Evolutionary conservation across 2,329 filamentous ascomycete genomes (phyloP).

Genomic region (Microdochium trichocladiopsis): DNA sequence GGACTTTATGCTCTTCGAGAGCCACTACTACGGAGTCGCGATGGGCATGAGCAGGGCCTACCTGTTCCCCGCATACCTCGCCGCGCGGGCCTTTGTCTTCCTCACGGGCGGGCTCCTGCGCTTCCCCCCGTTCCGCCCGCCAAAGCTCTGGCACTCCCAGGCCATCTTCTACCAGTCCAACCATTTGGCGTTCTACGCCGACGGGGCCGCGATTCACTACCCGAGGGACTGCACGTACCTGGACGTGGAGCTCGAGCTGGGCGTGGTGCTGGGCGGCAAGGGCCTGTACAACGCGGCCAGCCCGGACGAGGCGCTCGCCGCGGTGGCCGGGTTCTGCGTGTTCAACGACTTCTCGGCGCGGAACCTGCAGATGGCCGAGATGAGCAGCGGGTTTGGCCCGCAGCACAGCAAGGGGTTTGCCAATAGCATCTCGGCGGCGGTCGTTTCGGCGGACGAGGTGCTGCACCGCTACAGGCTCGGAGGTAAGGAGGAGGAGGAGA

Average conservation of each 20-base stretch:
- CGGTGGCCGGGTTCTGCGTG: constrained; percentile 17
- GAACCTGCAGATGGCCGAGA: constrained; percentile 15
- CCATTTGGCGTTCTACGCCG: constrained; percentile 15
- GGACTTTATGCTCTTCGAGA: constrained; percentile 20
- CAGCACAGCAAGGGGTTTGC: constrained; percentile 18
- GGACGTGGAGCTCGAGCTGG: constrained; percentile 18
- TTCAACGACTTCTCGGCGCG: constrained; percentile 18
- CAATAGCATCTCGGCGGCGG: constrained; percentile 14
- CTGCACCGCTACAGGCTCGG: constrained; percentile 8
- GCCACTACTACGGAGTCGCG: constrained; percentile 14
- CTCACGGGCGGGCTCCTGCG: constrained; percentile 7
- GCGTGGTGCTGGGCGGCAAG: constrained; percentile 11
- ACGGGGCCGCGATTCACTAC: constrained; percentile 11
- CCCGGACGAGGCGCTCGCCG: constrained; percentile 13
- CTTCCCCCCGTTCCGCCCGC: constrained; percentile 13
- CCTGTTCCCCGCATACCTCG: constrained; percentile 6
- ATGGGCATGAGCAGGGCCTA: constrained; percentile 13
- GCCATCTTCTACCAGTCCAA: constrained; percentile 19
- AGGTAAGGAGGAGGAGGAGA: constrained; percentile 2
- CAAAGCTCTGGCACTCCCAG: constrained; percentile 12
- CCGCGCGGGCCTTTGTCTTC: no score
- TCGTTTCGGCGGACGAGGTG: constrained; percentile 15
- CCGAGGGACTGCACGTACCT: constrained; percentile 13
- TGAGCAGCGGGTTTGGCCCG: constrained; percentile 16
- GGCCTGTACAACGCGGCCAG: constrained; percentile 12